Evolutionary conservation across 2,329 filamentous ascomycete genomes (phyloP), one percentile per base, ranked within the genome.

Genomic region (Albifimbria verrucaria): DNA sequence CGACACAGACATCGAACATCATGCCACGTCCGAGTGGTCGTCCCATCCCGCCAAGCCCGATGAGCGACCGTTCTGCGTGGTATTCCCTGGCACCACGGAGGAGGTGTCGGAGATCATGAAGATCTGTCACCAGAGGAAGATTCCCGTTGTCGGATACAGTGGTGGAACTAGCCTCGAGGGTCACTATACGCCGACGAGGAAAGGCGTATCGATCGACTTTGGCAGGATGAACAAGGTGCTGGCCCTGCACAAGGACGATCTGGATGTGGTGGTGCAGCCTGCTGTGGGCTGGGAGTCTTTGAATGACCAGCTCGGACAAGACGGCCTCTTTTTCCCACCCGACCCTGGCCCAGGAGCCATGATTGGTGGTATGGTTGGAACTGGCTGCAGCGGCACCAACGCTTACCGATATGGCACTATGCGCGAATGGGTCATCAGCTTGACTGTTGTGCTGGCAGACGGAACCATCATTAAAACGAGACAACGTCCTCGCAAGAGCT

Each of bases 401-500:
- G 87, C 92, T 17, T 96, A 95, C 74, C 82, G 92, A 53, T 96
- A 96, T 69, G 92, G 92, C 57, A 96, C 92, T 2, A 96, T 96
- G 91, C 86, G 90, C 57, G 92, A 96, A 67, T 96, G 92, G 92
- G 92, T 96, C 12, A 74, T 96, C 21, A 88, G 83, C 51, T 73
- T 96, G 59, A 96, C 92, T 0, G 90, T 96, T 4, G 92, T 96
- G 11, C 79, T 96, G 62, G 92, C 92, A 18, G 92, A 96, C 69
- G 92, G 92, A 48, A 96, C 92, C 1, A 73, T 96, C 49, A 87
- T 97, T 73, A 93, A 92, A 77, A 97, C 92, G 11, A 81, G 89
- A 57, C 91, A 95, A 71, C 82, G 92, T 48, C 91, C 92, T 11
- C 83, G 92, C 60, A 97, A 96, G 77, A 92, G 88, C 64, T 92